Base-by-base conservation (phyloP, 2,329 filamentous ascomycete genomes). In the Knoxdaviesia capensis region DNA sequence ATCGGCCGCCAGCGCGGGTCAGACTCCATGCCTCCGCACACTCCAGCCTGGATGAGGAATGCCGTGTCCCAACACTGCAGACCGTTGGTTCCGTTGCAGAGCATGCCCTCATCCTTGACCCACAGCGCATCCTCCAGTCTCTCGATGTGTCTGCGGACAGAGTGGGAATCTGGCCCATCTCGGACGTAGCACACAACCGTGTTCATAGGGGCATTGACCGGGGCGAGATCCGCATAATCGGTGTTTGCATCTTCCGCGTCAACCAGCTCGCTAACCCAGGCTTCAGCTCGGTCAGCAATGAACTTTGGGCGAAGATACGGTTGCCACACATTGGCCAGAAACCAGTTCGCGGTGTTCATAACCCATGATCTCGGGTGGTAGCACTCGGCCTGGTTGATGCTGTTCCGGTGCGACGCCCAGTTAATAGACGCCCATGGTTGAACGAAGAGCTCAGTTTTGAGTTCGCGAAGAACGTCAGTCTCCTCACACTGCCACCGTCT, bases 1-100 rank as follows among this genome's bases (percentile, higher is more conserved):
- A 94, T 92, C 0, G 80, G 77, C 35, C 70, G 72, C 75, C 83
- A 94, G 51, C 78, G 75, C 8, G 76, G 66, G 39, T 92, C 75
- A 31, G 77, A 63, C n/a, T 80, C 77, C 30, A 94, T 69, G 0
- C 82, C 85, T 6, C 83, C 77, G 40, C 84, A 82, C 41, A 84
- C 71, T 5, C 83, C 73, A 1, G 83, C 79, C 57, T 94, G 86
- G 33, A 94, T 84, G 11, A 80, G 63, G 54, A 96, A 96, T 1
- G 86, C 72, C 0, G 90, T 98, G 55, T 98, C 90, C 90, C 90
- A 98, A 48, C 77, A 81, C 58, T 98, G 90, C 1, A 96, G 87
- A n/a, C 90, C 90, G 50, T 98, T 96, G 6, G 90, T 98, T 34
- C 90, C 90, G 51, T 94, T 94, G 59, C 80, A 80, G 39, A 96